Base-by-base conservation (phyloP, 2,329 filamentous ascomycete species). In the Fusarium foetens region DNA sequence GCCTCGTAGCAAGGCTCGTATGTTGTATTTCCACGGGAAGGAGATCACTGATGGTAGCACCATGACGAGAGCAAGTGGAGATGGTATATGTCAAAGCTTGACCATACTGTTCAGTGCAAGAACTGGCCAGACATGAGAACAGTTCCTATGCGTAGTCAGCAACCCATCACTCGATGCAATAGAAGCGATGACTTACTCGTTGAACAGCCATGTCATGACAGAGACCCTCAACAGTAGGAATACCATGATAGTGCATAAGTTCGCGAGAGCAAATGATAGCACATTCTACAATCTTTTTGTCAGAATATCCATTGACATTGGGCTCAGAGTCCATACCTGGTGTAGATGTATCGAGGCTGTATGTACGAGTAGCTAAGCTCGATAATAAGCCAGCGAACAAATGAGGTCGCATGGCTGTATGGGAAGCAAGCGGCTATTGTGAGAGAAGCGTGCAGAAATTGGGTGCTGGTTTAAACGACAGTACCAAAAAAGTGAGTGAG, bases 61-160 rank as follows among this genome's bases (percentile, higher is more conserved):
- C 79, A 36, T 75, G 48, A 12, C 62, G 59, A 23, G 73, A 76
- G 61, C 80, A 82, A 45, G 74, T 63, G 23, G 72, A 66, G 46
- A 80, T 70, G 25, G 75, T 68, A 42, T 77, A 55, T 25, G 73
- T 68, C n/a, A 81, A 64, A 6, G 80, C 79, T 39, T 70, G 63
- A 21, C 78, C 79, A 38, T 82, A 81, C n/a, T 67, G 58, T 29
- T 73, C 33, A n/a, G 67, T 60, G 51, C 80, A 82, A 17, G 74
- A 73, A 36, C 62, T 72, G 46, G 77, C 66, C 53, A 82, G 68
- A 52, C 80, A 82, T 38, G 77, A 70, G 39, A 80, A 81, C 19
- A 81, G 66, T 38, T 75, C 71, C 80, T 82, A 21, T 16, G 12
- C 13, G 7, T 25, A 8, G 38, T 75, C 39, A 75, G 68, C 66